Evolutionary conservation across 2,329 filamentous ascomycete species (phyloP).

Genomic region (Xylariomycetidae sp.): DNA sequence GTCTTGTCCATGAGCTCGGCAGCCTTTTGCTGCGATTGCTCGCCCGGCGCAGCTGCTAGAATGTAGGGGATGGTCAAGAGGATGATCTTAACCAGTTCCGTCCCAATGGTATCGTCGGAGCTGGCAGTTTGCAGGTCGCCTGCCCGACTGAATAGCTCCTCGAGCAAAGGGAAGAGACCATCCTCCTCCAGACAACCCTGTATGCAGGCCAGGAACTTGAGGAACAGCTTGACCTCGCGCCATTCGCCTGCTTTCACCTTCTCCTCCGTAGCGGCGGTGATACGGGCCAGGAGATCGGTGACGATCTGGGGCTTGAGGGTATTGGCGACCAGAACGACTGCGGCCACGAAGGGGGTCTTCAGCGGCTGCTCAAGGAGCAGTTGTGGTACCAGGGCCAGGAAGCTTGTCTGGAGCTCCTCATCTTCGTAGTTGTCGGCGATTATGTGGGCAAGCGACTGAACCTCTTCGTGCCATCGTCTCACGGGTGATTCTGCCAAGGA

Average conservation of each 20-base stretch:
- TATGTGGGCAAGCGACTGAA: slow-evolving; percentile 65
- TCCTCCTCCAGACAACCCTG: slow-evolving; percentile 76
- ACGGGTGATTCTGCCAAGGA: slow-evolving; percentile 76
- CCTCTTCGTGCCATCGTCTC: slow-evolving; percentile 72
- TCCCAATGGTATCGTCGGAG: slow-evolving; percentile 74
- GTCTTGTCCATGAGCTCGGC: slow-evolving; percentile 84
- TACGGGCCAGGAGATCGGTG: slow-evolving; percentile 60
- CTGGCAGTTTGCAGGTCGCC: slow-evolving; percentile 89
- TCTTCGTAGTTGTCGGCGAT: slow-evolving; percentile 84
- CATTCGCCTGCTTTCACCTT: slow-evolving; percentile 70
- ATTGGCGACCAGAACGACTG: slow-evolving; percentile 75
- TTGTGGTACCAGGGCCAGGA: slow-evolving; percentile 68
- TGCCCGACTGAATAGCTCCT: slow-evolving; percentile 87
- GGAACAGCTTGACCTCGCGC: slow-evolving; percentile 83
- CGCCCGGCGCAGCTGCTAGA: slow-evolving; percentile 62
- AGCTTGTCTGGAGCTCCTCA: slow-evolving; percentile 65
- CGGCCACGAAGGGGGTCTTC: slow-evolving; percentile 93
- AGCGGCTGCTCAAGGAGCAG: slow-evolving; percentile 86
- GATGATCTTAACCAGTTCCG: slow-evolving; percentile 95
- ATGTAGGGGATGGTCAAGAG: slow-evolving; percentile 89
- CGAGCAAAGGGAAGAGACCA: slow-evolving; percentile 76
- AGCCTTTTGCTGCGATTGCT: slow-evolving; percentile 66
- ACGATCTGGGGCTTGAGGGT: slow-evolving; percentile 69
- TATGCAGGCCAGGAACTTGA: slow-evolving; percentile 85
- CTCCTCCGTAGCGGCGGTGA: slow-evolving; percentile 56